A percentile compares a stretch with the other conserved stretches of the same genome.
Evolutionary conservation across 352 stramenopile species (phyloP).

Genomic region (Thraustotheca clavata): DNA sequence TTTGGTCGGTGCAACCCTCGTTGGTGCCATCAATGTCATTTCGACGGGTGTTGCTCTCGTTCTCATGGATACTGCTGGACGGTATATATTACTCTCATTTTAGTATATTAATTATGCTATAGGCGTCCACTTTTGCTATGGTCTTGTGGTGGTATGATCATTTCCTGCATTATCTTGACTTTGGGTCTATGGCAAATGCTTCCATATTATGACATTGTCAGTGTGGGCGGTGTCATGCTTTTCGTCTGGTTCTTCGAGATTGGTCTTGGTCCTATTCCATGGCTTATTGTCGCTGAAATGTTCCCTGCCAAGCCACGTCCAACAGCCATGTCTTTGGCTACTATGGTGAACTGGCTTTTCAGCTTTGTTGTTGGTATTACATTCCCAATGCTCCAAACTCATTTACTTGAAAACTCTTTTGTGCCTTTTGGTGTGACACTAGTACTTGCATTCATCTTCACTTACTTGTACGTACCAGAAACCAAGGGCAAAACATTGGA

Average conservation of each 20-base stretch:
- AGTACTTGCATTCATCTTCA: slow-evolving; percentile 67
- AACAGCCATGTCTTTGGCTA: slow-evolving; percentile 84
- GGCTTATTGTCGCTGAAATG: slow-evolving; percentile 96
- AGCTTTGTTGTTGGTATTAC: slow-evolving; percentile 92
- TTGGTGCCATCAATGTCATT: slow-evolving; percentile 64
- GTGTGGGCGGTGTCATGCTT: slow-evolving; percentile 55
- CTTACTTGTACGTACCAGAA: slow-evolving; percentile 80
- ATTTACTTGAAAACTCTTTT: slow-evolving; percentile 84
- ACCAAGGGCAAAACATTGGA: slow-evolving; percentile 81
- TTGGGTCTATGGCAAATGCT: slow-evolving; percentile 53
- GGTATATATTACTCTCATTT: not conserved
- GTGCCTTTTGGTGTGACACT: slow-evolving; percentile 83
- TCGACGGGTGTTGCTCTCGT: slow-evolving; percentile 59
- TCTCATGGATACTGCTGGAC: slow-evolving; percentile 65
- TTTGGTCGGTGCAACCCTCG: slow-evolving; percentile 48
- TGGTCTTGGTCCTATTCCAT: slow-evolving; percentile 86
- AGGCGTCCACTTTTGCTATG: slow-evolving; percentile 59
- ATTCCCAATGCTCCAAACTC: slow-evolving; percentile 87
- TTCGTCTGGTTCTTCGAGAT: slow-evolving; percentile 67
- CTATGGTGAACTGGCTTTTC: slow-evolving; percentile 93
- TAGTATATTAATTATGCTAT: too few species aligned
- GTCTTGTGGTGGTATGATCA: slow-evolving; percentile 57
- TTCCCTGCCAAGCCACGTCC: slow-evolving; percentile 91
- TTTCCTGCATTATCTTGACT: slow-evolving; percentile 55
- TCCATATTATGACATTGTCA: slow-evolving; percentile 53